Evolutionary conservation across 345 rosid genomes (phyloP).

Genomic region (Bruguiera gymnorhiza): DNA sequence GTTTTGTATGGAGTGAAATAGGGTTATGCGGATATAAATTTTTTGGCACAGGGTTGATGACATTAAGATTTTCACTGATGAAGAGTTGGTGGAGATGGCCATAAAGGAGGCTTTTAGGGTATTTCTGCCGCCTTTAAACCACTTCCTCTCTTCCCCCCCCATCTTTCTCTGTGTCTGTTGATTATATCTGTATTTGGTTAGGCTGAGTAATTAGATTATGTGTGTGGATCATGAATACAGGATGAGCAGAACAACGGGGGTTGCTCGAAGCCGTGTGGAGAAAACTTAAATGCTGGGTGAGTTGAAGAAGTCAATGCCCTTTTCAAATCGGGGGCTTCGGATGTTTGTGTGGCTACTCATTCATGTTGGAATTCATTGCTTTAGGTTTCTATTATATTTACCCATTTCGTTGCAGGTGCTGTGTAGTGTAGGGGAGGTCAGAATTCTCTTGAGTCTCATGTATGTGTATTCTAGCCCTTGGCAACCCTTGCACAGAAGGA

Average conservation of each 20-base stretch:
- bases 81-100: slow-evolving; percentile 60
- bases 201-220: not conserved
- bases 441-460: not conserved
- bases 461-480: not conserved
- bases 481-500: not conserved
- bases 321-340: not conserved
- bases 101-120: slow-evolving; percentile 45
- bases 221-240: slow-evolving; percentile 8
- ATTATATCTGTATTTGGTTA: not conserved
- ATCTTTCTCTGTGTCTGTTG: not conserved
- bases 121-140: not conserved
- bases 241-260: slow-evolving; percentile 21
- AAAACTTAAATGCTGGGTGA: slow-evolving; percentile 21
- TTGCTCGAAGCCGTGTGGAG: slow-evolving; percentile 18
- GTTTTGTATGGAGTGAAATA: too few relatives aligned
- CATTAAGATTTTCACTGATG: slow-evolving; percentile 44
- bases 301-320: not conserved
- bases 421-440: not conserved
- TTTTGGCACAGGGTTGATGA: slow-evolving; percentile 45
- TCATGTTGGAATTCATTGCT: not conserved
- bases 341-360: not conserved
- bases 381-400: not conserved
- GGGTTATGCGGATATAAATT: not conserved
- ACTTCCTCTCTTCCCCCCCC: not conserved
- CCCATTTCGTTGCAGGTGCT: not conserved